Conservation (phyloP, 495 filamentous ascomycete genomes). For the Penicillium nucicola region DNA sequence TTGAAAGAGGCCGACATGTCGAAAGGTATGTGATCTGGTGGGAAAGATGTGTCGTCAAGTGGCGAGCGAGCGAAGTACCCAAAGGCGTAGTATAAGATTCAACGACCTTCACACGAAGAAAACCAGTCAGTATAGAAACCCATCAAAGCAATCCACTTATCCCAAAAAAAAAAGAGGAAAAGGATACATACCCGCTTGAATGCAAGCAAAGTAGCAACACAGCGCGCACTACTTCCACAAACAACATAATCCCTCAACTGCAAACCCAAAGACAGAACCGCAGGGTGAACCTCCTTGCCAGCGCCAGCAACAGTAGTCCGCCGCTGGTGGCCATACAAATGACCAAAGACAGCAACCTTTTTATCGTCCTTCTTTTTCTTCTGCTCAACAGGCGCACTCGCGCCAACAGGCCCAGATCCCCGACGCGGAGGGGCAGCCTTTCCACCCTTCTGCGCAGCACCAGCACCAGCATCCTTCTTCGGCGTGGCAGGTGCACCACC, state of each 20-base stretch:
- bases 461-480: slow-evolving; percentile 41
- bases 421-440: slow-evolving; percentile 32
- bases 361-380: slow-evolving; percentile 62
- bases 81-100: slow-evolving; percentile 85
- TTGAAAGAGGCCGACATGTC: slow-evolving; percentile 86
- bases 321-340: slow-evolving; percentile 73
- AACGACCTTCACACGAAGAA: slow-evolving; percentile 65
- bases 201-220: slow-evolving; percentile 80
- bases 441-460: slow-evolving; percentile 34
- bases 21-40: slow-evolving; percentile 93
- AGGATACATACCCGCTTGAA: slow-evolving; percentile 79
- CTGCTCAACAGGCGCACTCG: slow-evolving; percentile 28
- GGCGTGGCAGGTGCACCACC: slow-evolving; percentile 32
- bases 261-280: slow-evolving; percentile 78
- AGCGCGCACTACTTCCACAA: slow-evolving; percentile 84
- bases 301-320: slow-evolving; percentile 70
- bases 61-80: slow-evolving; percentile 77
- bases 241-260: slow-evolving; percentile 88
- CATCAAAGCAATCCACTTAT: not conserved
- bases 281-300: slow-evolving; percentile 85
- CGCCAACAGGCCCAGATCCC: slow-evolving; percentile 37
- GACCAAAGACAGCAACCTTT: slow-evolving; percentile 75
- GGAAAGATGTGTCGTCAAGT: slow-evolving; percentile 89
- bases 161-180: not conserved
- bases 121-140: slow-evolving; percentile 10